Percentiles rank a stretch among this genome's conserved stretches.
These are phyloP conservation scores for Leptographium radiaticola DNA, from an alignment of 2,329 filamentous ascomycete species.

Conservation along the genomic window DNA sequence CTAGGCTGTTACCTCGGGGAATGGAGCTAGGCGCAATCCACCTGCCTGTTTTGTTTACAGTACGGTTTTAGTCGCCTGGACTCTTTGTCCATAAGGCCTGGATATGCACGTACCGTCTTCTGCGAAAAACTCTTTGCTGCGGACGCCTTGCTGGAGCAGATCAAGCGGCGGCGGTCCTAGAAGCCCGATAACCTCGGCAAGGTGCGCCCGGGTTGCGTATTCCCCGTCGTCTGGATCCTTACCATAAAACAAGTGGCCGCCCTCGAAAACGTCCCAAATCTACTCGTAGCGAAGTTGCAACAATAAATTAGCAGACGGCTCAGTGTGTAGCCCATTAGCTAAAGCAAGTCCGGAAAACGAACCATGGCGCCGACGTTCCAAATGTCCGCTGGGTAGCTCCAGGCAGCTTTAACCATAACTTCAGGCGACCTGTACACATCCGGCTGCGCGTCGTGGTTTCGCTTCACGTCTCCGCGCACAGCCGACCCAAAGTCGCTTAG, in stretches of 20 bases:
- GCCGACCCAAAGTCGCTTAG: slow-evolving; percentile 23
- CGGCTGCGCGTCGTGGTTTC: slow-evolving; percentile 20
- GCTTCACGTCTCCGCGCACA: slow-evolving; percentile 16
- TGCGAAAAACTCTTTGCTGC: neutral
- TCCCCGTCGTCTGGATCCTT: slow-evolving; percentile 20
- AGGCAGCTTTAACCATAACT: slow-evolving; percentile 6
- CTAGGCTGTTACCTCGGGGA: neutral
- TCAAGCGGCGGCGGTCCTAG: neutral
- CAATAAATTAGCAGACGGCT: too few relatives aligned
- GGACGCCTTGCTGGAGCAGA: neutral
- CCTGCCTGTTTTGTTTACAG: neutral
- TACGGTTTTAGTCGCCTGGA: neutral
- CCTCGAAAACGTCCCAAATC: slow-evolving; percentile 25
- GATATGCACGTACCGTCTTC: neutral
- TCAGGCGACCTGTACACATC: slow-evolving; percentile 15
- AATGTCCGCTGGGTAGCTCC: slow-evolving; percentile 23
- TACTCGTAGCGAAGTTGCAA: too few relatives aligned
- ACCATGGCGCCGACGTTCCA: slow-evolving; percentile 24
- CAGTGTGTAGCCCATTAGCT: too few relatives aligned
- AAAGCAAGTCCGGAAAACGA: too few relatives aligned
- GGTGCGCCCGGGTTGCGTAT: neutral
- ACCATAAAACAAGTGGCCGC: slow-evolving; percentile 21
- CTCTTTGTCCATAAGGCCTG: neutral
- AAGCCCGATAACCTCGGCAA: neutral
- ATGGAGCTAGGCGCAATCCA: neutral